These are phyloP conservation scores for Phytophthora hibernalis DNA, from an alignment of 352 stramenopile genomes.

Conservation along the genomic window DNA sequence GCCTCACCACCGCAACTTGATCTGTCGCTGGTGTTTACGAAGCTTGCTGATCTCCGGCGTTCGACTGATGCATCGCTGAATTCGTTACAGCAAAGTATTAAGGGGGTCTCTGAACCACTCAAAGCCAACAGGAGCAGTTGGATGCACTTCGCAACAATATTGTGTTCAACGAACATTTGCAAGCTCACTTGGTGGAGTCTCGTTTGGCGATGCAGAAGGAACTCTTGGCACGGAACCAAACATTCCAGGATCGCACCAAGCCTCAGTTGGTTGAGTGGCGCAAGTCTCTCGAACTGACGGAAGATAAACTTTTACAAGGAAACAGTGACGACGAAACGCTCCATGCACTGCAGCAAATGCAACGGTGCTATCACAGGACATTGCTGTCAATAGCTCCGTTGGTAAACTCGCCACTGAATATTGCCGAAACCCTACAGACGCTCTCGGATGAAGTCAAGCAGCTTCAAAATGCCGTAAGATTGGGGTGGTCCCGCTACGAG, in stretches of 20 bases:
- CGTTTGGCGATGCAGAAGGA: slow-evolving; percentile 75
- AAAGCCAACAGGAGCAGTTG: slow-evolving; percentile 60
- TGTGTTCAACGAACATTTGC: slow-evolving; percentile 62
- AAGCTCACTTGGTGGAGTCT: slow-evolving; percentile 63
- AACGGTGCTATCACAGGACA: slow-evolving; percentile 69
- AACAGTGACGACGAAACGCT: slow-evolving; percentile 66
- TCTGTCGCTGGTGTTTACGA: slow-evolving; percentile 84
- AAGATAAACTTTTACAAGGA: slow-evolving; percentile 67
- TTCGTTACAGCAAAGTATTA: slow-evolving; percentile 60
- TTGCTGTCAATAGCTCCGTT: slow-evolving; percentile 65
- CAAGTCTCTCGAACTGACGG: slow-evolving; percentile 61
- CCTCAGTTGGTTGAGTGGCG: slow-evolving; percentile 74
- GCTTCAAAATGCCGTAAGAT: slow-evolving; percentile 57
- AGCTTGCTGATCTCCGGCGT: slow-evolving; percentile 72
- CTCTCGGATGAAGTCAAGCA: slow-evolving; percentile 67
- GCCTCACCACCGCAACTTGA: slow-evolving; percentile 50
- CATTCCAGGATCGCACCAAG: slow-evolving; percentile 71
- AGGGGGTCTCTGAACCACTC: slow-evolving; percentile 43
- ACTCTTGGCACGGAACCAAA: slow-evolving; percentile 70
- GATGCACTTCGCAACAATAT: slow-evolving; percentile 59
- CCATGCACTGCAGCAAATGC: slow-evolving; percentile 67
- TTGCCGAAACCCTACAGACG: slow-evolving; percentile 64
- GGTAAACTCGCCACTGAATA: slow-evolving; percentile 63
- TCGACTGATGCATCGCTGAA: slow-evolving; percentile 67
- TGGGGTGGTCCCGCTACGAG: slow-evolving; percentile 46